Evolutionary conservation across 208 protist species (phyloP), one percentile per base, ranked within the genome.

Genomic region (Phytomonas sp.): DNA sequence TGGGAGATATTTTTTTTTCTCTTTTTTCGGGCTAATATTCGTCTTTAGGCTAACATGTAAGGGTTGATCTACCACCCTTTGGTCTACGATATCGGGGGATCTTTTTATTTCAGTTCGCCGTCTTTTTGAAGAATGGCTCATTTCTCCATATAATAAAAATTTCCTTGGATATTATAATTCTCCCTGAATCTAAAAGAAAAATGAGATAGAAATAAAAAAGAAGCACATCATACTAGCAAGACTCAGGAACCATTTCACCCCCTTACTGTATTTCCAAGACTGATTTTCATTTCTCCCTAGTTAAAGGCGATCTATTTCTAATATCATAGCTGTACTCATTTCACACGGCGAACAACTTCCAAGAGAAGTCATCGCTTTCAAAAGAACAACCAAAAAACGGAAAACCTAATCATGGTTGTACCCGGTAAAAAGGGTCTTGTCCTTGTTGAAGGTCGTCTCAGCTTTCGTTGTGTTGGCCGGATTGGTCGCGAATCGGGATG

Each of bases 351-450:
- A 63, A 15, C 0, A 20, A 20, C 60, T 43, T 43, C 31, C 1
- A 60, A 17, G 2, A 20, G 4, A 73, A 28, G 4, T 13, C 37
- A 20, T 74, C 53, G 32, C 33, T 53, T 73, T 66, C 28, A 26
- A 60, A 28, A 53, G 31, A 34, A 67, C 34, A 66, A 13, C 20
- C 20, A 28, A 32, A 15, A 73, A 28, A 29, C 34, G 30, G 0
- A 28, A 65, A 30, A 68, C 0, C 51, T 82, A 95, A 78, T 94
- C 91, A 76, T 89, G 78, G 71, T 94, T 81, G 34, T 87, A 81
- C 28, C 83, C 77, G 20, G 88, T 94, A 67, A 81, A 86, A 4
- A 96, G 78, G 43, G 80, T 88, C 70, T 92, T 91, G 70, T 96
- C 88, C 67, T 89, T 91, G 11, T 72, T 82, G 76, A 92, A 96